Percentiles rank a stretch among this genome's conserved stretches.
Evolutionary conservation across 192 early-diverging fungal genomes (phyloP).

Genomic region (Coemansia sp.): DNA sequence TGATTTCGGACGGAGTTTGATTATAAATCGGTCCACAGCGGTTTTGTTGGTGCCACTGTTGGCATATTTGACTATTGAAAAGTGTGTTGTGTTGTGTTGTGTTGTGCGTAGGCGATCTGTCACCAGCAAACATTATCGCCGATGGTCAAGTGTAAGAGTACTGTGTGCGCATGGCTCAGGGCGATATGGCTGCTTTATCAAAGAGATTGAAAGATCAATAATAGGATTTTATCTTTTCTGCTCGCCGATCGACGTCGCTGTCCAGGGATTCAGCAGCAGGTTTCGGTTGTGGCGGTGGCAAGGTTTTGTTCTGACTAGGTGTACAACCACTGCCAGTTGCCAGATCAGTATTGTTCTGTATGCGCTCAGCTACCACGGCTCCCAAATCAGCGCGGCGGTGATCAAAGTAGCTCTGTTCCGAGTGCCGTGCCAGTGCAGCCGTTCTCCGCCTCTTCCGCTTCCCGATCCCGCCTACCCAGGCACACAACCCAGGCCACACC

Average conservation of each 20-base stretch:
- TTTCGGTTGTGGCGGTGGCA: background rate
- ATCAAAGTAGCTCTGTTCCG: constrained; percentile 30
- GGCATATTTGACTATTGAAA: no score
- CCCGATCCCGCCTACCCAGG: constrained; percentile 29
- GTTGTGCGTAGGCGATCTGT: no score
- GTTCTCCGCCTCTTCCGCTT: constrained; percentile 15
- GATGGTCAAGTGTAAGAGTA: no score
- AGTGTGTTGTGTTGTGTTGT: no score
- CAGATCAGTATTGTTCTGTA: background rate
- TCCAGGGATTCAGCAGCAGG: background rate
- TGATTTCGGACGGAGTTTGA: no score
- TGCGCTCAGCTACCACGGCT: constrained; percentile 2
- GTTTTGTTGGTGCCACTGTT: no score
- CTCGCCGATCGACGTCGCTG: constrained; percentile 27
- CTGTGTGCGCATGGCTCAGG: no score
- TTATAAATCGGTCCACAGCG: no score
- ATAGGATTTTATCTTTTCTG: constrained; percentile 51
- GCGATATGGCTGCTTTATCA: no score
- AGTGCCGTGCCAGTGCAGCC: constrained; percentile 17
- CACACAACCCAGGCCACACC: constrained; percentile 40
- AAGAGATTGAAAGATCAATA: constrained; percentile 27
- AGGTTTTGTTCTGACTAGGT: background rate
- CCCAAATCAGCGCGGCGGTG: constrained; percentile 7
- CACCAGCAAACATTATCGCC: no score
- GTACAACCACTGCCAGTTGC: background rate